phyloP scores from a whole-genome alignment of 2,329 filamentous ascomycete species.

The Colletotrichum simmondsii region DNA sequence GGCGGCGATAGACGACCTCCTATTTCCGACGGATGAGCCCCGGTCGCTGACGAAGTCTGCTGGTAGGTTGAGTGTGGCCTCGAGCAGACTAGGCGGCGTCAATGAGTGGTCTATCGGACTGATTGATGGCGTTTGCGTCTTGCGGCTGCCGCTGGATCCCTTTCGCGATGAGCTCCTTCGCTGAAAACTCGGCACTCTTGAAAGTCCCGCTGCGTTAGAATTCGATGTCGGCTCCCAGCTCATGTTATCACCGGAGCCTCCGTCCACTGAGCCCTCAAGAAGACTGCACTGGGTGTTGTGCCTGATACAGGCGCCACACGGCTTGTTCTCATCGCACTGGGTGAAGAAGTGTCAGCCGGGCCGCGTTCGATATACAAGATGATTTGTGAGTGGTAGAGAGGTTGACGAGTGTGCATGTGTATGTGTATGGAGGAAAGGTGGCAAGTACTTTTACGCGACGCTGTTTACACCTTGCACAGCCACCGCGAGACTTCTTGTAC shows the following conservation, averaged over 20 bases:
- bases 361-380: not conserved
- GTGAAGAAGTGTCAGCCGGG: constrained; percentile 14
- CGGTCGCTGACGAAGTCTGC: constrained; percentile 17
- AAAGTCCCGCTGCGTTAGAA: not conserved
- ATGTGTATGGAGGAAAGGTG: not conserved
- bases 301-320: constrained; percentile 48
- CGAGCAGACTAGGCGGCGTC: constrained; percentile 14
- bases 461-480: constrained; percentile 49
- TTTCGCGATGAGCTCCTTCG: constrained; percentile 7
- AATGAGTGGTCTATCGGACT: constrained; percentile 16
- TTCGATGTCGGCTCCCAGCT: constrained; percentile 1
- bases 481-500: constrained; percentile 48
- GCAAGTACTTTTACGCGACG: constrained; percentile 47
- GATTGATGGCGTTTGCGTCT: constrained; percentile 13
- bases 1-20: constrained; percentile 11
- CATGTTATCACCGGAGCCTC: constrained; percentile 11
- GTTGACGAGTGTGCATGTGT: not conserved
- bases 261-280: constrained; percentile 26
- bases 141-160: constrained; percentile 6
- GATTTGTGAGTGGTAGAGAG: not conserved
- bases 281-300: constrained; percentile 49
- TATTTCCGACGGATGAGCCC: not conserved
- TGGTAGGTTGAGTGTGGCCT: constrained; percentile 5
- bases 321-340: constrained; percentile 51
- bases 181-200: constrained; percentile 1